phyloP scores from a whole-genome alignment of 2,329 filamentous ascomycete genomes.

The Cordyceps sp. region DNA sequence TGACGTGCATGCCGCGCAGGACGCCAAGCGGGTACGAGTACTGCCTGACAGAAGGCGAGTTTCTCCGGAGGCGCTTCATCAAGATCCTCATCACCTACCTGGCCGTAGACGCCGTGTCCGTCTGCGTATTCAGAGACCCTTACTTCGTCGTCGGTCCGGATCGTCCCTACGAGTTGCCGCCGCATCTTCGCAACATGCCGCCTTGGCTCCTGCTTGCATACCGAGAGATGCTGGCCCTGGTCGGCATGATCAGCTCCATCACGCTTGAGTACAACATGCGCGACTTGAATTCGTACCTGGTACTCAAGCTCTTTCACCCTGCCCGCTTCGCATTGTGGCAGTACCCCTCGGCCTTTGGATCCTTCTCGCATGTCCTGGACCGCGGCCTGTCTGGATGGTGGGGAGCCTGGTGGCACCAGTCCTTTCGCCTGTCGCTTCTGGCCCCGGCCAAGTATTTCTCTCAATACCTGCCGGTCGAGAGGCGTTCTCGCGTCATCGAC shows the following conservation, averaged over 20 bases:
- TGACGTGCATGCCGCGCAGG: constrained; percentile 22
- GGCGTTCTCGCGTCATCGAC: constrained; percentile 10
- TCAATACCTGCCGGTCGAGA: constrained; percentile 19
- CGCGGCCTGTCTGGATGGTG: constrained; percentile 66
- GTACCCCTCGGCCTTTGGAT: constrained; percentile 38
- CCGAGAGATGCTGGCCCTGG: constrained; percentile 38
- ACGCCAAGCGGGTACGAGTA: constrained; percentile 30
- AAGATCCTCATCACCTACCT: constrained; percentile 43
- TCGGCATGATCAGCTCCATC: constrained; percentile 43
- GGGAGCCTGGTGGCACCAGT: constrained; percentile 83
- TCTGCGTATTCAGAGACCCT: constrained; percentile 55
- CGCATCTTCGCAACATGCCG: constrained; percentile 24
- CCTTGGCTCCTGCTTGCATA: constrained; percentile 30
- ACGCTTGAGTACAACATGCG: constrained; percentile 41
- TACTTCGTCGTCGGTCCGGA: constrained; percentile 49
- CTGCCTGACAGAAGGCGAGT: constrained; percentile 21
- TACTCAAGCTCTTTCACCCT: constrained; percentile 34
- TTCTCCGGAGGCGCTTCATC: constrained; percentile 27
- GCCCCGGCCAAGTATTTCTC: constrained; percentile 36
- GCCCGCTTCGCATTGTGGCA: constrained; percentile 32
- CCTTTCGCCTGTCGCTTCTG: constrained; percentile 59
- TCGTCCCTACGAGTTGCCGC: constrained; percentile 20
- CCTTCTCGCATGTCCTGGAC: constrained; percentile 37
- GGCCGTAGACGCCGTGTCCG: constrained; percentile 52
- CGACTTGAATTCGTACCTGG: constrained; percentile 36